A percentile compares a stretch with the other conserved stretches of the same genome.
These are phyloP conservation scores for Fonsecaea nubica DNA, from an alignment of 2,329 filamentous ascomycete species.

Conservation along the genomic window DNA sequence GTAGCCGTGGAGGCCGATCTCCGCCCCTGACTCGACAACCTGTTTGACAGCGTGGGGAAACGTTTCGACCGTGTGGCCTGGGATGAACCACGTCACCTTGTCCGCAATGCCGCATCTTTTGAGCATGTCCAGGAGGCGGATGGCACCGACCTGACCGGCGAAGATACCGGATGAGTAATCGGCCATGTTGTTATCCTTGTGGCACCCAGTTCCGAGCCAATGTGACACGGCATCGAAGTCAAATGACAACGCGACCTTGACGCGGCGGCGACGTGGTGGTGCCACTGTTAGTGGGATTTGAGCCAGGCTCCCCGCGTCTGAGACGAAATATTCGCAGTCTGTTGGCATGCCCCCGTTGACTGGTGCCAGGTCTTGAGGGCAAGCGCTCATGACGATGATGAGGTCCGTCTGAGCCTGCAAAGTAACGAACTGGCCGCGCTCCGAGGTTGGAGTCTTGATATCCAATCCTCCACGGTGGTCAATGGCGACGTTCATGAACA, in stretches of 20 bases:
- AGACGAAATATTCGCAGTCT: slow-evolving; percentile 38
- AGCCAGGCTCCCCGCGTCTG: not conserved
- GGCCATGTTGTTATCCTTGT: slow-evolving; percentile 57
- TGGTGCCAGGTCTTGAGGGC: slow-evolving; percentile 50
- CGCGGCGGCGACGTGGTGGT: slow-evolving; percentile 28
- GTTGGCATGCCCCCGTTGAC: slow-evolving; percentile 48
- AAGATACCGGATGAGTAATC: slow-evolving; percentile 61
- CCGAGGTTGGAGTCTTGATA: slow-evolving; percentile 44
- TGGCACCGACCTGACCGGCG: slow-evolving; percentile 58
- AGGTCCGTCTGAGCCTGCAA: slow-evolving; percentile 47
- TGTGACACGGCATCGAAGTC: slow-evolving; percentile 63
- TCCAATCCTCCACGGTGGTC: slow-evolving; percentile 33
- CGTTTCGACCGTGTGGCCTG: slow-evolving; percentile 58
- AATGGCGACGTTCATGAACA: slow-evolving; percentile 54
- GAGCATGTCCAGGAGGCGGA: slow-evolving; percentile 58
- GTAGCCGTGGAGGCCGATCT: slow-evolving; percentile 68
- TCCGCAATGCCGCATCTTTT: slow-evolving; percentile 52
- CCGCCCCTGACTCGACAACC: slow-evolving; percentile 32
- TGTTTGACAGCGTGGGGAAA: slow-evolving; percentile 46
- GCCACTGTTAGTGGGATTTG: not conserved
- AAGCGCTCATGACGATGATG: slow-evolving; percentile 52
- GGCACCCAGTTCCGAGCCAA: slow-evolving; percentile 59
- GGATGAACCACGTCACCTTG: slow-evolving; percentile 58
- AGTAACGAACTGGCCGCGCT: slow-evolving; percentile 46
- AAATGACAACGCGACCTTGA: slow-evolving; percentile 45